Percentiles rank a stretch among this genome's conserved stretches.
phyloP scores from a whole-genome alignment of 2,329 filamentous ascomycete species.

The Colletotrichum sansevieriae region DNA sequence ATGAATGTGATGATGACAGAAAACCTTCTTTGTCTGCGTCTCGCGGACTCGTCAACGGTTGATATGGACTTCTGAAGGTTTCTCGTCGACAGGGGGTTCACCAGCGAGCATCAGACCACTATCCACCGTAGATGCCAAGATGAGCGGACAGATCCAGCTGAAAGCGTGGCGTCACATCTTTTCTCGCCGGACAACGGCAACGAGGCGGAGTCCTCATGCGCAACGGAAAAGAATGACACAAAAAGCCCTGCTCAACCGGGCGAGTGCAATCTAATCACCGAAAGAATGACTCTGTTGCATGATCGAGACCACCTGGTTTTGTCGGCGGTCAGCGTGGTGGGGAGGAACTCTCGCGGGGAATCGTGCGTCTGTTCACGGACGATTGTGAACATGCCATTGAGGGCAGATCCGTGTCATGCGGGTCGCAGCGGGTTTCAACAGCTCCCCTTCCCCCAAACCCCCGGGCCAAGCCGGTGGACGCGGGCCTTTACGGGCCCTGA shows the following conservation, averaged over 20 bases:
- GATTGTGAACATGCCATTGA: conserved; percentile 17
- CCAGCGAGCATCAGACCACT: conserved; percentile 18
- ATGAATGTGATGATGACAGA: background rate
- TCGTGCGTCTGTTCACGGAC: conserved; percentile 12
- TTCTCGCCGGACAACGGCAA: conserved; percentile 6
- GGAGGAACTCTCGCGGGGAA: conserved; percentile 4
- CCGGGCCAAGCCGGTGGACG: conserved; percentile 23
- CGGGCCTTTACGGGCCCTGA: conserved; percentile 12
- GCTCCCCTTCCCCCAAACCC: background rate
- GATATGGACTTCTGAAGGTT: conserved; percentile 22
- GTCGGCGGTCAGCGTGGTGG: conserved; percentile 21
- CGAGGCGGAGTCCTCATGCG: conserved; percentile 20
- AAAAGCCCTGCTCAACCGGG: background rate
- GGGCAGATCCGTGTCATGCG: conserved; percentile 22
- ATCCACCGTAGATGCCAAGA: conserved; percentile 28
- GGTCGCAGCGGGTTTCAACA: conserved; percentile 17
- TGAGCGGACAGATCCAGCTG: conserved; percentile 14
- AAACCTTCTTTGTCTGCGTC: background rate
- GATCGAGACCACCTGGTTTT: conserved; percentile 3
- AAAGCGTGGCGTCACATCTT: conserved; percentile 25
- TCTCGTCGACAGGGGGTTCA: conserved; percentile 3
- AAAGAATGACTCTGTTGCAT: background rate
- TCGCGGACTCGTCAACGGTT: conserved; percentile 14
- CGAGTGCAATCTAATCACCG: background rate
- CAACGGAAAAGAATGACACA: conserved; percentile 1